Base-by-base conservation (phyloP, 106 monocot genomes). In the Apostasia shenzhenica region DNA sequence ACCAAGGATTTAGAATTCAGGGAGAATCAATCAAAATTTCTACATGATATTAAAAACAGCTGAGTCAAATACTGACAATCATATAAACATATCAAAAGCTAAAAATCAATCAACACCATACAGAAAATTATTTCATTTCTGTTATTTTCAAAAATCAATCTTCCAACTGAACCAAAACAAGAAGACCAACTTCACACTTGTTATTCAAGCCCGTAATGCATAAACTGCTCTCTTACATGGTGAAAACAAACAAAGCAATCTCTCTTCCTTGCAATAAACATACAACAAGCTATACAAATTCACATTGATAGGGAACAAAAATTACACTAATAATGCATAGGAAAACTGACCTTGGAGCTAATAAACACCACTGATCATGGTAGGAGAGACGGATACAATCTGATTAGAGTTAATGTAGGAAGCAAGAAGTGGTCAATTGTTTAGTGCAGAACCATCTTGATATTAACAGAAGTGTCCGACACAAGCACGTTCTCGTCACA, bases 261-360 rank as follows among this genome's bases (percentile, higher is more conserved):
- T 52, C 12, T 72, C 49, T 76, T 53, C 8, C 44, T 61, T 44
- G 45, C 53, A 63, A 69, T 54, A 61, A 76, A 60, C 51, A 57
- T 0, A 59, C 60, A 44, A 12, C 61, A 68, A 53, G 13, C 68
- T 76, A 43, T 61, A 67, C 67, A 67, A 57, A 48, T 60, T 56
- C 55, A 58, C 42, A 42, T 54, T 45, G 13, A 75, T 6, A 55
- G 11, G 39, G 66, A 67, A 5, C 56, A 59, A 67, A 67, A 61
- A 43, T 54, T 61, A 54, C 10, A 61, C 50, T 52, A 50, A 14
- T 2, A 54, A 61, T n/a, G 37, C 43, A 61, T 9, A 53, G 7
- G 9, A 2, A 41, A 55, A 0, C 41, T 12, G 37, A 57, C 26
- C 41, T 41, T 11, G 39, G 39, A 70, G 45, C 6, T 14, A 5